These are phyloP conservation scores for Aureobasidium sp. DNA, from an alignment of 2,329 filamentous ascomycete genomes.

Conservation along the genomic window DNA sequence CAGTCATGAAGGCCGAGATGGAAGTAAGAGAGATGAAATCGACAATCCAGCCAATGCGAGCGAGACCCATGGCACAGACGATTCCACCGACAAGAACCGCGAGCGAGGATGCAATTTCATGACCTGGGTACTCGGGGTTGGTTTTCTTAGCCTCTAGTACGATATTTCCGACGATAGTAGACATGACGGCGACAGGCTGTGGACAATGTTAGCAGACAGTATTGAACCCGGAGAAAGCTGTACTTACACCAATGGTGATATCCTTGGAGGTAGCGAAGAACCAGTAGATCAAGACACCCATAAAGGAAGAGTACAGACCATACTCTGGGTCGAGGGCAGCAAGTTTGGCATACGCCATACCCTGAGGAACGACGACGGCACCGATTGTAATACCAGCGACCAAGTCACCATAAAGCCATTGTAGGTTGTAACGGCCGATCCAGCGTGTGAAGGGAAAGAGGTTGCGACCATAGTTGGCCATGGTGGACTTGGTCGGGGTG, in stretches of 20 bases:
- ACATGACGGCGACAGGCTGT: slow-evolving; percentile 90
- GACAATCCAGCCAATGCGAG: slow-evolving; percentile 80
- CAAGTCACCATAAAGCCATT: slow-evolving; percentile 84
- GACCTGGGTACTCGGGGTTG: slow-evolving; percentile 48
- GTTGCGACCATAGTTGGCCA: slow-evolving; percentile 54
- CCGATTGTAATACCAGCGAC: slow-evolving; percentile 76
- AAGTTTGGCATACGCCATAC: slow-evolving; percentile 88
- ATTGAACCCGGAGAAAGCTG: background rate
- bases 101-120: slow-evolving; percentile 69
- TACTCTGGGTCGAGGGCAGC: slow-evolving; percentile 69
- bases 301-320: slow-evolving; percentile 90
- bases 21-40: slow-evolving; percentile 87
- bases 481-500: slow-evolving; percentile 48
- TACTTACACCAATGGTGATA: slow-evolving; percentile 83
- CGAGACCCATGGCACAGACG: slow-evolving; percentile 67
- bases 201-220: background rate
- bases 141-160: slow-evolving; percentile 53
- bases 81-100: slow-evolving; percentile 71
- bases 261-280: slow-evolving; percentile 98
- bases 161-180: slow-evolving; percentile 63
- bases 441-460: slow-evolving; percentile 87
- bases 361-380: slow-evolving; percentile 83
- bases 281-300: slow-evolving; percentile 93
- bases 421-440: slow-evolving; percentile 79
- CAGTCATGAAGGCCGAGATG: slow-evolving; percentile 94